Evolutionary conservation across 2,329 filamentous ascomycete species (phyloP), one percentile per base, ranked within the genome.

Genomic region (Exophiala bonariae): DNA sequence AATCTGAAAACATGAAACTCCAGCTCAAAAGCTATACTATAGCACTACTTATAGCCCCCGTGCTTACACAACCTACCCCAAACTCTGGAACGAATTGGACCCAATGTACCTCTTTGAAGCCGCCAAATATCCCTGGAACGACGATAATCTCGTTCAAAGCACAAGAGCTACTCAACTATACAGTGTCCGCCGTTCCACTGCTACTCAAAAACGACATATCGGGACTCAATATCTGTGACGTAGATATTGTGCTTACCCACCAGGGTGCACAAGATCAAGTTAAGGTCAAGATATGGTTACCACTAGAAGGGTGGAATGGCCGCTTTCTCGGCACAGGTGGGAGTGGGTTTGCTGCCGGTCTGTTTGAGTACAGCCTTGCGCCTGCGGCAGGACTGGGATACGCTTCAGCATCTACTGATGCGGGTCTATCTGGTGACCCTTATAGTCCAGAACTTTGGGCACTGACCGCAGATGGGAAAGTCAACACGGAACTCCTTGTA

Each of bases 161-260:
- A 34, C 32, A n/a, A n/a, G 13, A 34, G 32, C 32, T 34, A n/a
- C 32, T 6, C 6, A 34, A 34, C 17, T 34, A 14, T n/a, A 34
- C 32, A n/a, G 32, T 34, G n/a, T 18, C 32, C 8, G 32, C 32
- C 13, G 17, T n/a, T n/a, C 32, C 32, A 34, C n/a, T 18, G n/a
- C 32, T 34, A n/a, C 32, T 34, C 6, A 6, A 6, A n/a, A 18
- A 47, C 17, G 42, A 41, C 34, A 38, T 45, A 32, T 28, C 46
- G 36, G 47, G 20, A 22, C 14, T 37, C 23, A 47, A 35, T 19
- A 20, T 47, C 32, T 51, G 41, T 22, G 28, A 41, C 11, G 41
- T 50, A 3, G 71, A 68, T 2, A 59, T 73, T 7, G 59, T 61
- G 18, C 71, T 72, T 56, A 70, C 64, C 0, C 70, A 72, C 55